Base-by-base conservation (phyloP, 73 alveolate genomes). In the Paramecium tetraurelia region DNA sequence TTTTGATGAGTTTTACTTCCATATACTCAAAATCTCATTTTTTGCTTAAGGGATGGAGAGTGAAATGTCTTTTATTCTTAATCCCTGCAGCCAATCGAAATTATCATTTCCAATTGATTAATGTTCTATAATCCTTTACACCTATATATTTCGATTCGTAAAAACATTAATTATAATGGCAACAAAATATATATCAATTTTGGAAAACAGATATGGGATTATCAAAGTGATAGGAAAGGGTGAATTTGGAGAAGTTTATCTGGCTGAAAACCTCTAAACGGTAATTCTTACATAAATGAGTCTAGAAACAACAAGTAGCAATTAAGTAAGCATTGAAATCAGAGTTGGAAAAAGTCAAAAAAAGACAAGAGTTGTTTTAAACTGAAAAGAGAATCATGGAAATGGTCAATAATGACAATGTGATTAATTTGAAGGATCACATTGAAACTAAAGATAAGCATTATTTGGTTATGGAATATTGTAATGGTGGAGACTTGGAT, bases 401-500 rank as follows among this genome's bases (percentile, higher is more conserved):
- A 48, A 80, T 22, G 76, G 46, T 80, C 7, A 14, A 9, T 10
- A 80, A 80, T 80, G 90, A 80, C 11, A 80, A 80, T 44, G 90
- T 80, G 16, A 46, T 80, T 16, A 80, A 50, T 22, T 44, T 80
- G 9, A 44, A 44, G 2, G 90, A 80, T 80, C 90, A 80, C 11
- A 46, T 80, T 0, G 90, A 80, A 80, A 80, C 90, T 6, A 80
- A 80, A 35, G 90, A 80, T 24, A 80, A 80, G 35, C 90, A 80
- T 35, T 80, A 44, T 22, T 22, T 80, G 16, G 90, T 80, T 18
- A 80, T 80, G 90, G 90, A 80, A 24, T 80, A 80, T 21, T 80
- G 90, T 35, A 80, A 80, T 80, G 29, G 57, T 20, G 90, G 90
- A 48, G 90, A 80, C 46, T 44, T 80, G 24, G 90, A 80, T 80